A percentile compares a stretch with the other conserved stretches of the same genome.
phyloP scores from a whole-genome alignment of 2,329 filamentous ascomycete species.

The Mycogone perniciosa region DNA sequence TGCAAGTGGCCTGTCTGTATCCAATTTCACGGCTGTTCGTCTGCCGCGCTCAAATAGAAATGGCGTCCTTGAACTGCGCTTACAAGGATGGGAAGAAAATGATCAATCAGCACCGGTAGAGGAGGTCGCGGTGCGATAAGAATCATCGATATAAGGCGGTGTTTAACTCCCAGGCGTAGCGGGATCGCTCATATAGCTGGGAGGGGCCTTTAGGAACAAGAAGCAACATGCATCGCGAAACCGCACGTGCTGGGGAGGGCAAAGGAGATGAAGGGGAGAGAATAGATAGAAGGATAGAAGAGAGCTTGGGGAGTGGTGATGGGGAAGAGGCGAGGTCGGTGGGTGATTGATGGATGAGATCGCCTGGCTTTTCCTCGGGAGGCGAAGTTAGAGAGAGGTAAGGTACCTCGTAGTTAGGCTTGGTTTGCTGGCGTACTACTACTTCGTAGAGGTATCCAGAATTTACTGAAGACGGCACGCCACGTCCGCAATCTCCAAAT shows the following conservation, averaged over 20 bases:
- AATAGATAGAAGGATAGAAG: background rate
- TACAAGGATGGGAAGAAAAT: background rate
- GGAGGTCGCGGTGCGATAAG: constrained; percentile 4
- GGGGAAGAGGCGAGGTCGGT: background rate
- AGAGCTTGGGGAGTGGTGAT: background rate
- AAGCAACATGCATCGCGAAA: constrained; percentile 7
- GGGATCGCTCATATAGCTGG: constrained; percentile 3
- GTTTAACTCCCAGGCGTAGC: background rate
- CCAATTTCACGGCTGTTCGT: background rate
- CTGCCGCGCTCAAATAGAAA: background rate
- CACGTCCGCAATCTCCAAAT: too few species aligned
- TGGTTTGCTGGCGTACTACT: too few species aligned
- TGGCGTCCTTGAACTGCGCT: background rate
- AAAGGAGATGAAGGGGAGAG: background rate
- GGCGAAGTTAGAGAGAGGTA: constrained; percentile 3
- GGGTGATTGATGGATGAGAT: background rate
- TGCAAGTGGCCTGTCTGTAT: background rate
- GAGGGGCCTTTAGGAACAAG: constrained; percentile 4
- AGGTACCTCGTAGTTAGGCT: too few species aligned
- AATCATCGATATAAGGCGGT: constrained; percentile 3
- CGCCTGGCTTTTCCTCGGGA: constrained; percentile 8
- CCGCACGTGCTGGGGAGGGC: background rate
- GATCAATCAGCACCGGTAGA: background rate
- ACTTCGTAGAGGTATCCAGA: too few species aligned
- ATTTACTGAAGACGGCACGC: too few species aligned